Percentiles rank a stretch among this genome's conserved stretches.
Conservation (phyloP, 2,329 filamentous ascomycete species). For the Ascochyta viciae-villosae region DNA sequence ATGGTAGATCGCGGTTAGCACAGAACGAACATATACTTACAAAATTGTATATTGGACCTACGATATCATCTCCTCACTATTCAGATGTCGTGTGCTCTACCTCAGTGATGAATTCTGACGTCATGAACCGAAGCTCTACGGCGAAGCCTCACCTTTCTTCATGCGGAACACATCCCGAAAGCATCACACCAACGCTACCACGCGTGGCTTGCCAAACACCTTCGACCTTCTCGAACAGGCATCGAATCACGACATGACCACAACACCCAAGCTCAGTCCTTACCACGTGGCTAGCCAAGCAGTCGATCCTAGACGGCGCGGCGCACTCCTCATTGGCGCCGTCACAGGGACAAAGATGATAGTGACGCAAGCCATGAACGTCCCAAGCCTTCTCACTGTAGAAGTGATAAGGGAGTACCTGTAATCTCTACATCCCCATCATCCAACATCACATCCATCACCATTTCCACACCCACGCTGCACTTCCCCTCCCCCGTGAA, state of each 20-base stretch:
- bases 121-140: slow-evolving; percentile 5
- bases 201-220: background rate
- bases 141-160: slow-evolving; percentile 1
- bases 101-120: background rate
- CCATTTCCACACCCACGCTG: no score
- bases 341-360: background rate
- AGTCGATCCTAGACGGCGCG: slow-evolving; percentile 2
- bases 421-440: no score
- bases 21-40: background rate
- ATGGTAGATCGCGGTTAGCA: slow-evolving; percentile 28
- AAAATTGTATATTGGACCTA: background rate
- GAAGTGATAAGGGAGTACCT: no score
- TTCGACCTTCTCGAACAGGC: slow-evolving; percentile 4
- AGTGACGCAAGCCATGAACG: slow-evolving; percentile 8
- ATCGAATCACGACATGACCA: slow-evolving; percentile 7
- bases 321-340: slow-evolving; percentile 2
- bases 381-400: background rate
- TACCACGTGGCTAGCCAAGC: slow-evolving; percentile 1
- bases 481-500: no score
- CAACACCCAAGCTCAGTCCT: background rate
- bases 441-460: no score
- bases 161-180: background rate
- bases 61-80: no score
- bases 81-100: background rate
- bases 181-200: background rate